Conservation (phyloP, 2,329 filamentous ascomycete genomes). For the Colletotrichum sp. region DNA sequence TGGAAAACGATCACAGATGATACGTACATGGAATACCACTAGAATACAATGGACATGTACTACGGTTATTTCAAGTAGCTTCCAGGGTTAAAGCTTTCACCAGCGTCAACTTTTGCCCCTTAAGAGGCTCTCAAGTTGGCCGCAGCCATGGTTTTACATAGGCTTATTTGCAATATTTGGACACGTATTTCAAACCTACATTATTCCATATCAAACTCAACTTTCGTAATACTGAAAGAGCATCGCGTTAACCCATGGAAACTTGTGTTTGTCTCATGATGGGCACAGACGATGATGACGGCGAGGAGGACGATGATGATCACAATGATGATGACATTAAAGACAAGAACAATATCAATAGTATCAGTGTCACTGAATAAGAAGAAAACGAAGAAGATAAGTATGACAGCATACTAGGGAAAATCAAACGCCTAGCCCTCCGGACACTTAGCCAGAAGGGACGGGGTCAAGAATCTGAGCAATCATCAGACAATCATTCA, state of each 20-base stretch:
- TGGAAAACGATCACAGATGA: neutral
- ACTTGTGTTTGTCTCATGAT: too few relatives aligned
- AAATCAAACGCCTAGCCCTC: too few relatives aligned
- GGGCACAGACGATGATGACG: too few relatives aligned
- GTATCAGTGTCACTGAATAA: too few relatives aligned
- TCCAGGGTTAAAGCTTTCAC: neutral
- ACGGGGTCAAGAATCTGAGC: too few relatives aligned
- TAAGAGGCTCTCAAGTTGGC: neutral
- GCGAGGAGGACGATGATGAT: too few relatives aligned
- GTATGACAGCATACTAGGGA: too few relatives aligned
- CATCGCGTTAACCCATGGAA: too few relatives aligned
- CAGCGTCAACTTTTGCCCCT: neutral
- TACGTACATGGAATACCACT: neutral
- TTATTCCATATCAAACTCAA: neutral
- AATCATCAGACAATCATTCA: neutral
- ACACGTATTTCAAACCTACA: fast-evolving
- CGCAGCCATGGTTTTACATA: neutral
- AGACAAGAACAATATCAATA: too few relatives aligned
- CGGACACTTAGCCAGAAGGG: too few relatives aligned
- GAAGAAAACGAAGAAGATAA: too few relatives aligned
- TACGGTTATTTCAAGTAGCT: neutral
- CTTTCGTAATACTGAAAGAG: neutral
- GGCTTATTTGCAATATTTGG: neutral
- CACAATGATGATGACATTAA: too few relatives aligned
- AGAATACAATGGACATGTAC: neutral